Evolutionary conservation across 2,329 filamentous ascomycete species (phyloP), one percentile per base, ranked within the genome.

Genomic region (Tolypocladium tundrense): DNA sequence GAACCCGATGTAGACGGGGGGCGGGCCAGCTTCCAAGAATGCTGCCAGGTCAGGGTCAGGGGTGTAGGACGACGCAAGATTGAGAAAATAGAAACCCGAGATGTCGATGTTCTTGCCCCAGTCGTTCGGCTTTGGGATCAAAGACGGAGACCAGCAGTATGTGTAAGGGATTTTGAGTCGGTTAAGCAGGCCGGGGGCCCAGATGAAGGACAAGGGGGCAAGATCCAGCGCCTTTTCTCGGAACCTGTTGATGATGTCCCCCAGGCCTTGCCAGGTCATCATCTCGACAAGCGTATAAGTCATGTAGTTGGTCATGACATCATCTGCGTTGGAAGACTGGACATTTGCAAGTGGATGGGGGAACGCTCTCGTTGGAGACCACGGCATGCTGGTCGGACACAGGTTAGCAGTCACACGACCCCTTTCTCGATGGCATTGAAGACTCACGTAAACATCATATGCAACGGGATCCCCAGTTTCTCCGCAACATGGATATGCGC

Each of bases 251-350:
- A 97, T 93, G 7, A 97, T 78, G 70, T 97, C 92, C 42, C 92
- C 92, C 4, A 96, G 75, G 0, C 91, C 91, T 72, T 96, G 91
- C 91, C 91, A 96, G 13, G 91, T 92, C 79, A 96, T 85, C 82
- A 95, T 90, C 64, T 96, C 91, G 2, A 96, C 88, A 24, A 96
- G 76, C 0, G 87, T 85, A 66, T 96, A 96, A 0, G 88, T 89
- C 58, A 95, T 79, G 67, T 90, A 93, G 65, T 94, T 96, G 1
- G 89, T 88, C 59, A 90, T 80, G n/a, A 83, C 83, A 6, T 84
- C 79, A 65, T 94, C 90, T 1, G 88, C 87, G 64, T 91, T 90
- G 0, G 86, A 84, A 1, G 84, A 85, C 61, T 89, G 82, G 58
- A 96, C 86, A 62, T 94, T 93, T 0, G 91, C 90, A 31, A 96